Evolutionary conservation across 108 stramenopile genomes (phyloP).

Genomic region (Skeletonema potamos): DNA sequence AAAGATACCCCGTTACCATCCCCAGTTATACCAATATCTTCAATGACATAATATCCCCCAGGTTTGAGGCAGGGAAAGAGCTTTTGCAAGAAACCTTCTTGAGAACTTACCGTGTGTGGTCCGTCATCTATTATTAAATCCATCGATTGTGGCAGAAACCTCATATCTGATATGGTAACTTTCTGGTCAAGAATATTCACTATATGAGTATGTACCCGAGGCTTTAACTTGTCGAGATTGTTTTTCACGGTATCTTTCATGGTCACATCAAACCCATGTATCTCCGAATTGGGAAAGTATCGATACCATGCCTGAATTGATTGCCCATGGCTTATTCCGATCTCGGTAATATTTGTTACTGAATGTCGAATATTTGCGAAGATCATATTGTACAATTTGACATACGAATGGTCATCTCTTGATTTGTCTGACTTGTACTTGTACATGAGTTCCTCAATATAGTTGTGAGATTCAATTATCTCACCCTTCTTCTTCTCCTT

Average conservation of each 20-base stretch:
- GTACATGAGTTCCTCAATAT: constrained; percentile 35
- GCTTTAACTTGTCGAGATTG: constrained; percentile 6
- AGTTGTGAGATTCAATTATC: background rate
- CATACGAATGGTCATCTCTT: constrained; percentile 31
- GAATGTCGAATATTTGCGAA: constrained; percentile 6
- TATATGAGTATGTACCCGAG: constrained; percentile 16
- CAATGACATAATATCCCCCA: constrained; percentile 27
- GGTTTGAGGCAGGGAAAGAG: constrained; percentile 26
- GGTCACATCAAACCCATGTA: constrained; percentile 28
- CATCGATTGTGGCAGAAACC: constrained; percentile 24
- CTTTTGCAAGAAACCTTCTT: constrained; percentile 18
- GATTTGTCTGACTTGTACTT: constrained; percentile 36
- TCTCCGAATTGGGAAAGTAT: constrained; percentile 31
- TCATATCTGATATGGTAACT: background rate
- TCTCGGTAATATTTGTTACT: constrained; percentile 29
- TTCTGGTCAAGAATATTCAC: constrained; percentile 1
- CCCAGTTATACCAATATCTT: constrained; percentile 18
- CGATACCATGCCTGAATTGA: constrained; percentile 26
- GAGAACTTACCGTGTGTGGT: constrained; percentile 7
- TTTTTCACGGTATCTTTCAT: background rate
- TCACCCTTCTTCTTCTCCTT: too few relatives aligned
- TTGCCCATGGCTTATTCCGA: constrained; percentile 26
- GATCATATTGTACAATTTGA: constrained; percentile 32
- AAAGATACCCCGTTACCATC: background rate
- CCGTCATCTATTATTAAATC: constrained; percentile 32